Percentiles rank a stretch among this genome's conserved stretches.
Conservation (phyloP, 2,329 filamentous ascomycete genomes). For the Mycogone perniciosa region DNA sequence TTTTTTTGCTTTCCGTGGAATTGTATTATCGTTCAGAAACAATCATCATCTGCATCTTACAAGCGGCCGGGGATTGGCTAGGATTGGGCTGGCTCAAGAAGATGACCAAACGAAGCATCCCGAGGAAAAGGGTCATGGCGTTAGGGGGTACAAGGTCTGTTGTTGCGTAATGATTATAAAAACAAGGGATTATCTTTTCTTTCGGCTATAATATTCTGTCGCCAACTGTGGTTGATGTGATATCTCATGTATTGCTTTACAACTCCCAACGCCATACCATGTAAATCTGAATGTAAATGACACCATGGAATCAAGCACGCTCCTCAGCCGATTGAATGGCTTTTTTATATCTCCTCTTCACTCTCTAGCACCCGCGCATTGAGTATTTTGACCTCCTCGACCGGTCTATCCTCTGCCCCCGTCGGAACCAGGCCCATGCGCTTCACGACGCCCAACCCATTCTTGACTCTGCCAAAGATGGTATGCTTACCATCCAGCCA, state of each 20-base stretch:
- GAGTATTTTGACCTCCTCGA: slow-evolving; percentile 75
- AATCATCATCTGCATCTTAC: slow-evolving; percentile 12
- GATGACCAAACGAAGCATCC: slow-evolving; percentile 16
- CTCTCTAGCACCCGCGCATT: slow-evolving; percentile 64
- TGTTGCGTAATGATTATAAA: slow-evolving; percentile 20
- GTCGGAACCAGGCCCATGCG: slow-evolving; percentile 86
- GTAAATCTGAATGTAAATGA: neutral
- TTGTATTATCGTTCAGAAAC: slow-evolving; percentile 14
- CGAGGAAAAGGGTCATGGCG: slow-evolving; percentile 14
- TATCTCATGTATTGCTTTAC: neutral
- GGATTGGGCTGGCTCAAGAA: slow-evolving; percentile 6
- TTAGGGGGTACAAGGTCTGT: slow-evolving; percentile 15
- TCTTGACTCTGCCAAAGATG: slow-evolving; percentile 87
- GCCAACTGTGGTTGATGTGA: too few relatives aligned
- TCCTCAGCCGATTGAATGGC: neutral
- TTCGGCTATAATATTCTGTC: too few relatives aligned
- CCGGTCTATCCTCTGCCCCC: slow-evolving; percentile 69
- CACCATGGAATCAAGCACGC: neutral
- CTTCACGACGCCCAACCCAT: slow-evolving; percentile 75
- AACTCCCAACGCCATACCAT: slow-evolving; percentile 4
- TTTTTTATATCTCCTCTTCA: slow-evolving; percentile 31
- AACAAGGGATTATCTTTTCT: slow-evolving; percentile 10
- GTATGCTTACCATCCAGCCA: slow-evolving; percentile 98
- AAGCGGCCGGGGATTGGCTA: slow-evolving; percentile 16
- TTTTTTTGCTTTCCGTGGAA: slow-evolving; percentile 8